Evolutionary conservation across 345 rosid genomes (phyloP), one percentile per base, ranked within the genome.

Genomic region (Cardamine resedifolia): DNA sequence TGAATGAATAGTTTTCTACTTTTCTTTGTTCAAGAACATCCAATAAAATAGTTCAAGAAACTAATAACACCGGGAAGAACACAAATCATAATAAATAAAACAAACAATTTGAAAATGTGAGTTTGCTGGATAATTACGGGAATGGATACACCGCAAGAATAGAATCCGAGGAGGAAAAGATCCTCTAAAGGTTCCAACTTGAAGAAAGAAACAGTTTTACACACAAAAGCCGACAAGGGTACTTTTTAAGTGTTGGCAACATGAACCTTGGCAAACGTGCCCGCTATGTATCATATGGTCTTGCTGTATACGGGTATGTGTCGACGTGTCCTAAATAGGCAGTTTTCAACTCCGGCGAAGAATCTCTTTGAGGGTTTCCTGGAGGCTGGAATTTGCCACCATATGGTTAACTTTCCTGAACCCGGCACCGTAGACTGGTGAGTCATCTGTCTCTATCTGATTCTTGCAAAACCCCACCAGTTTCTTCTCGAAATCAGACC

Each of bases 361-460:
- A 11, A 68, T 68, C 70, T 12, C 47, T 76, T 83, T 83, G 0
- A 95, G 88, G 62, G 93, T 90, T 9, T 64, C 79, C 51, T 21
- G 26, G 24, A 91, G 89, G 27, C 82, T 92, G 16, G 81, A 88
- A 9, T 78, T 84, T 51, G 48, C 33, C 47, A 89, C 85, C 12
- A 93, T 88, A 63, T 61, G 38, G 64, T 75, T 74, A 1, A 92
- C 98, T 4, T 48, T 75, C 76, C 83, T 83, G 81, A 87, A 90
- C 11, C 98, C 98, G 30, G 27, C 79, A 6, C 98, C 97, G 15
- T 90, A 90, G 7, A 82, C 86, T 0, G 83, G 82, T 19, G 98
- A 88, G 3, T 90, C 86, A 77, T 93, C 97, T 19, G 88, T 76
- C 4, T 84, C 86, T 4, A 93, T 93, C 77, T 90, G 96, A 61